Evolutionary conservation across 306 rosid genomes (phyloP).

Genomic region (Casuarina cunninghamiana): DNA sequence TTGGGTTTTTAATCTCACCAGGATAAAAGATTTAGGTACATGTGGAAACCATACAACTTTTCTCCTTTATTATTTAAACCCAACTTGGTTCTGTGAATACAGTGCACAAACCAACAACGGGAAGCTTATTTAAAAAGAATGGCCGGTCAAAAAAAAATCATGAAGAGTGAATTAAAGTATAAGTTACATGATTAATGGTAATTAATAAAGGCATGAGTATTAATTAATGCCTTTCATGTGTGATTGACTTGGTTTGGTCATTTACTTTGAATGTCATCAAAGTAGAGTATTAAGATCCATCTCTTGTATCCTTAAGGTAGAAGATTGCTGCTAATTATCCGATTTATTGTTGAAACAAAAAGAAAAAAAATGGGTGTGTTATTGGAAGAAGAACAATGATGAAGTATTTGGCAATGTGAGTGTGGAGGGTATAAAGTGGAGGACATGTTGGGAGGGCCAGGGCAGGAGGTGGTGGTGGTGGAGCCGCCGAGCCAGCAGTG

Average conservation of each 20-base stretch:
- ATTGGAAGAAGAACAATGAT: no score
- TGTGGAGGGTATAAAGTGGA: not conserved
- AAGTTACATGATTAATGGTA: not conserved
- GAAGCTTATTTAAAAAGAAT: no score
- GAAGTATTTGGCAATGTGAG: no score
- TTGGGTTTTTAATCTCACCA: no score
- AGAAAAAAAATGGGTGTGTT: no score
- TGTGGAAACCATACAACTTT: not conserved
- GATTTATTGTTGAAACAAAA: not conserved
- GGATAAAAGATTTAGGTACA: not conserved
- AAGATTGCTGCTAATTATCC: not conserved
- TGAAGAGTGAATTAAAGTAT: not conserved
- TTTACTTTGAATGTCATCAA: not conserved
- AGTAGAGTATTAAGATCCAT: not conserved
- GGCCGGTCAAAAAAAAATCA: not conserved
- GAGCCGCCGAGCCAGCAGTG: conserved; percentile 46
- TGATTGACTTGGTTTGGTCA: not conserved
- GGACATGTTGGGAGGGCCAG: not conserved
- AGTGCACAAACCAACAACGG: not conserved
- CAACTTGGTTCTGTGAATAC: no score
- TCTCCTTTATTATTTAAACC: not conserved
- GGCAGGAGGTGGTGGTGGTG: conserved; percentile 28
- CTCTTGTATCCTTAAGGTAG: not conserved
- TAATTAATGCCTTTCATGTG: no score
- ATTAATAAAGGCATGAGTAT: no score